Evolutionary conservation across 306 rosid species (phyloP), one percentile per base, ranked within the genome.

Genomic region (Cercis canadensis): DNA sequence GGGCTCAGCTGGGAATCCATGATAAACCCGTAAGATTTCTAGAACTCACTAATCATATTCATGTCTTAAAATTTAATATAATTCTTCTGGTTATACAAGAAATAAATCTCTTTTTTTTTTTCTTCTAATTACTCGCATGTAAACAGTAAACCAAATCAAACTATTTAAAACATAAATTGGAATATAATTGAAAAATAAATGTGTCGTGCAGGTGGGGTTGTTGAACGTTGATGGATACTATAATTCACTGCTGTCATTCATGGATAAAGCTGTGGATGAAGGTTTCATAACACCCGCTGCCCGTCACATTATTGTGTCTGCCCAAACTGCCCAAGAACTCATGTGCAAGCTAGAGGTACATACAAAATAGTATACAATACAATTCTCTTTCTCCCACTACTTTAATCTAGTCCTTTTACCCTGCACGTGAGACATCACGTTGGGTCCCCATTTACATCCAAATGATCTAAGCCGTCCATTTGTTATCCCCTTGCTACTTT

Each of bases 1-100:
- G 98, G 98, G 93, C 98, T 73, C 98, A 92, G 34, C 72, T 92
- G 54, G 98, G 98, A 41, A 92, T 92, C 74, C 98, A 92, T 49
- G 89, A 92, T 4, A 92, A 92, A 74, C 98, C 98, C 50, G 98
- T 92, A 82, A 80, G 74, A 32, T 8, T 62, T 61, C 44, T 0
- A 17, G 21, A 40, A 13, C 7, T 37, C 7, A 37, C 7, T 5
- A 2, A 37, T 8, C 43, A 6, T 37, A 5, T 37, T 37, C 43
- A 6, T 37, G 0, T 37, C 10, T 37, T n/a, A n/a, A n/a, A n/a
- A n/a, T n/a, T n/a, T n/a, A n/a, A n/a, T n/a, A n/a, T n/a, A n/a
- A n/a, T n/a, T n/a, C n/a, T n/a, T n/a, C n/a, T n/a, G n/a, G n/a
- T n/a, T n/a, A n/a, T n/a, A n/a, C n/a, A n/a, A n/a, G n/a, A n/a